Conservation (phyloP, 1,139 yeast genomes). For the Nakaseomyces uthaithaninus region DNA sequence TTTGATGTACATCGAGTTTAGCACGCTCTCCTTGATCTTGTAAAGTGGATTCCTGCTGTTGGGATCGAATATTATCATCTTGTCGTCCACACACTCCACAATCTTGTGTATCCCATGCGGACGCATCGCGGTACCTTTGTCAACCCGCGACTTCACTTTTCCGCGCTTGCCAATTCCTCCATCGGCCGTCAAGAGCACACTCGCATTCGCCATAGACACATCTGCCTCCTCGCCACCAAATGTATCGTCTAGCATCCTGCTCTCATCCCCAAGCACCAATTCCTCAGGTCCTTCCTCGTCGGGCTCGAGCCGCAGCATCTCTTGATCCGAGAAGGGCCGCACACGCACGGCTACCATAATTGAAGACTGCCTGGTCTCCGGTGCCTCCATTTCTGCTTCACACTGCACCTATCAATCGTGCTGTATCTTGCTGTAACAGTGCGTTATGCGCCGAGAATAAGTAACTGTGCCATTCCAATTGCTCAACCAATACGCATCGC, state of each 20-base stretch:
- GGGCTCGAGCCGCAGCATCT: conserved; percentile 40
- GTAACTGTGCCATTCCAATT: too few species aligned
- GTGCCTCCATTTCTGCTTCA: conserved; percentile 4
- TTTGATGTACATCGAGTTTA: conserved; percentile 34
- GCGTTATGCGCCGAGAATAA: too few species aligned
- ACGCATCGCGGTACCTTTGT: conserved; percentile 19
- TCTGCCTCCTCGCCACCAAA: not conserved
- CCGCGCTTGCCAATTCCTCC: conserved; percentile 21
- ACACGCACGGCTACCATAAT: conserved; percentile 76
- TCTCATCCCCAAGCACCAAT: not conserved
- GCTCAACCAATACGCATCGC: too few species aligned
- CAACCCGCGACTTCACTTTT: conserved; percentile 13
- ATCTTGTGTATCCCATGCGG: conserved; percentile 62
- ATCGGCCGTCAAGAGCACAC: conserved; percentile 15
- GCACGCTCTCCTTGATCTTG: conserved; percentile 50
- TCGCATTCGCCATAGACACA: conserved; percentile 5
- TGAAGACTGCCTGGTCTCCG: conserved; percentile 48
- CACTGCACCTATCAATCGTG: not conserved
- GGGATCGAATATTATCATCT: conserved; percentile 86
- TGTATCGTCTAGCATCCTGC: not conserved
- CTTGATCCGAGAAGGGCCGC: conserved; percentile 67
- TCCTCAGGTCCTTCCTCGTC: conserved; percentile 25
- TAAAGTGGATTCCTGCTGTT: conserved; percentile 61
- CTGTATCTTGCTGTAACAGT: too few species aligned
- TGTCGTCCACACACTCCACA: conserved; percentile 76